A percentile compares a stretch with the other conserved stretches of the same genome.
Conservation (phyloP, 495 filamentous ascomycete species). For the Trichoderma parareesei region DNA sequence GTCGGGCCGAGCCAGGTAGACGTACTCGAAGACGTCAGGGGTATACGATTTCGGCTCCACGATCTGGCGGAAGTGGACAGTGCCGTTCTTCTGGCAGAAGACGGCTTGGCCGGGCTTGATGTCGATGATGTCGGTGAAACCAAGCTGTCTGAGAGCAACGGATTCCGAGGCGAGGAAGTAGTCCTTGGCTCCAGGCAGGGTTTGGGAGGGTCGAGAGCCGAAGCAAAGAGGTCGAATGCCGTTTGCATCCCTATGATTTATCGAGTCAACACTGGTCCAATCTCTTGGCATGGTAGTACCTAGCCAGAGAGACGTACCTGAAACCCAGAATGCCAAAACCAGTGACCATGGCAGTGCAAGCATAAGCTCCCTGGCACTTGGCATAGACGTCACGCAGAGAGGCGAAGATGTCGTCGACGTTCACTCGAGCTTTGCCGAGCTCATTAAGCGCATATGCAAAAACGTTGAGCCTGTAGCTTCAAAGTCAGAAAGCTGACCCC, state of each 20-base stretch:
- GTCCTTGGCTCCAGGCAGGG: slow-evolving; percentile 61
- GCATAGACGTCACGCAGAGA: slow-evolving; percentile 66
- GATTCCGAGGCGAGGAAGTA: slow-evolving; percentile 99
- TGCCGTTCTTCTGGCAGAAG: slow-evolving; percentile 77
- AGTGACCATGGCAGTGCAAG: slow-evolving; percentile 76
- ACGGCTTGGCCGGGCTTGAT: slow-evolving; percentile 90
- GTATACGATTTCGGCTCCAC: slow-evolving; percentile 63
- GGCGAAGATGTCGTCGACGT: slow-evolving; percentile 82
- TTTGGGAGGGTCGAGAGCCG: slow-evolving; percentile 59
- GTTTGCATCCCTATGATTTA: slow-evolving; percentile 55
- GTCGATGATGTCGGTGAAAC: slow-evolving; percentile 73
- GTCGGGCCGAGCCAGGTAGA: slow-evolving; percentile 82
- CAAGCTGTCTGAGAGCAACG: slow-evolving; percentile 80
- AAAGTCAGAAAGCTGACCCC: neutral
- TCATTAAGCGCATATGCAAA: slow-evolving; percentile 91
- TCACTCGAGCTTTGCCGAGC: slow-evolving; percentile 93
- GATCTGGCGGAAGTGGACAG: slow-evolving; percentile 72
- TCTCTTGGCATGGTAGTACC: neutral
- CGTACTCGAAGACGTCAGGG: slow-evolving; percentile 92
- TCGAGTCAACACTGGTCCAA: neutral
- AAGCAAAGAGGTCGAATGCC: slow-evolving; percentile 87
- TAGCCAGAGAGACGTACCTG: slow-evolving; percentile 16
- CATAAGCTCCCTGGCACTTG: slow-evolving; percentile 73
- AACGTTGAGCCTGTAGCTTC: slow-evolving; percentile 70
- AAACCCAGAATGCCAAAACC: slow-evolving; percentile 90